Percentiles rank a stretch among this genome's conserved stretches.
Evolutionary conservation across 768 basidiomycete species (phyloP).

Genomic region (Trametes meyenii): DNA sequence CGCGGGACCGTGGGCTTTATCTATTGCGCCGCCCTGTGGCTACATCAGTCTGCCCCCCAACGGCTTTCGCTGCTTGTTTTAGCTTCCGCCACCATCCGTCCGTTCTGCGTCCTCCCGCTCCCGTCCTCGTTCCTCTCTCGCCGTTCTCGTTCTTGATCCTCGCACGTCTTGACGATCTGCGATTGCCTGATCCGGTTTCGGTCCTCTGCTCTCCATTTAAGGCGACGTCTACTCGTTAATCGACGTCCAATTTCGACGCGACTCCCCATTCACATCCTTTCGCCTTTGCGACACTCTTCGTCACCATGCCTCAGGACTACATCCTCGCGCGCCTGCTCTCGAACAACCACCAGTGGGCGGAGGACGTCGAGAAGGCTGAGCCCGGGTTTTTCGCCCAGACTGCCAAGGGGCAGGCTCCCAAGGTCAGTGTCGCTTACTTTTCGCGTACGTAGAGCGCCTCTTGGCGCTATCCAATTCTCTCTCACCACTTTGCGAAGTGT

Average conservation of each 20-base stretch:
- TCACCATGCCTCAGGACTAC: conserved; percentile 23
- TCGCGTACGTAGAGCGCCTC: neutral
- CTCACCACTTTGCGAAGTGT: neutral
- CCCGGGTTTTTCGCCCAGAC: conserved; percentile 65
- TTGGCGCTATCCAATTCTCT: neutral
- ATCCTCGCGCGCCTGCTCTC: conserved; percentile 41
- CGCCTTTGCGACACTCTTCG: neutral
- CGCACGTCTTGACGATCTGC: conserved; percentile 6
- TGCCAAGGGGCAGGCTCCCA: conserved; percentile 67
- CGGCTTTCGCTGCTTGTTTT: neutral
- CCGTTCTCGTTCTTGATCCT: neutral
- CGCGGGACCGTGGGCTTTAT: neutral
- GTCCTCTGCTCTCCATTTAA: neutral
- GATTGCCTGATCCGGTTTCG: neutral
- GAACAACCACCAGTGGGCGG: conserved; percentile 72
- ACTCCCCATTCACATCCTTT: neutral
- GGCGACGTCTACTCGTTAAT: neutral
- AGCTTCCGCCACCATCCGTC: conserved; percentile 11
- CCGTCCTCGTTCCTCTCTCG: neutral
- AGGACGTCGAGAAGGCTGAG: conserved; percentile 53
- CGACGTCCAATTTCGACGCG: neutral
- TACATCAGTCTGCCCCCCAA: conserved; percentile 1
- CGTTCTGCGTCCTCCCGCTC: neutral
- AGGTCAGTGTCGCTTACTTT: conserved; percentile 44
- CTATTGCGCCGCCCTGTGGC: neutral